A percentile compares a stretch with the other conserved stretches of the same genome.
phyloP scores from a whole-genome alignment of 148 eudicot species.

The Cornus kousa region DNA sequence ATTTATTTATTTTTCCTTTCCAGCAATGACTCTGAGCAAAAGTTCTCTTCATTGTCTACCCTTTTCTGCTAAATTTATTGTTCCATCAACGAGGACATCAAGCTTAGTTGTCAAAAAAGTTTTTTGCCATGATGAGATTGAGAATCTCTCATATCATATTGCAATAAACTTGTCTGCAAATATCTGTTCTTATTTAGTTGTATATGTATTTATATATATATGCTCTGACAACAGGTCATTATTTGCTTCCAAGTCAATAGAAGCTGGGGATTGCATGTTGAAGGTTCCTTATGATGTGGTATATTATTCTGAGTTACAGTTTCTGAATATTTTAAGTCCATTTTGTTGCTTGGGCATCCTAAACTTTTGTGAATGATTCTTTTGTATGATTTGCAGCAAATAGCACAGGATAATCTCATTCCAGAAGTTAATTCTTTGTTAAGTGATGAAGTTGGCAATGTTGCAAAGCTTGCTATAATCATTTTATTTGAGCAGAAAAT shows the following conservation, averaged over 20 bases:
- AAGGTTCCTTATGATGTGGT: constrained; percentile 71
- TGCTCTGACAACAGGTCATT: constrained; percentile 44
- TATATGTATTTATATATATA: neutral
- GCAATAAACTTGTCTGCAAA: neutral
- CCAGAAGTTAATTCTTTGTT: constrained; percentile 50
- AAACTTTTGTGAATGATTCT: neutral
- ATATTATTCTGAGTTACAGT: constrained; percentile 5
- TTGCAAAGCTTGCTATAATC: constrained; percentile 70
- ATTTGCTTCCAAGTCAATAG: constrained; percentile 50
- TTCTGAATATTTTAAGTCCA: neutral
- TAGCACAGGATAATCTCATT: constrained; percentile 60
- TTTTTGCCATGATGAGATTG: neutral
- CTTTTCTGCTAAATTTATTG: neutral
- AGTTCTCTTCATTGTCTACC: neutral
- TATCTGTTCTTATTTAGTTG: constrained; percentile 1
- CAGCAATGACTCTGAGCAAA: neutral
- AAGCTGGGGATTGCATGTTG: constrained; percentile 68
- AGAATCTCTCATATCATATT: neutral
- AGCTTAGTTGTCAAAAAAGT: neutral
- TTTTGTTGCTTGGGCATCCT: neutral
- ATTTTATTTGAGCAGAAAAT: constrained; percentile 59
- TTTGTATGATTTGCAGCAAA: constrained; percentile 47
- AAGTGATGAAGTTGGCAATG: constrained; percentile 45
- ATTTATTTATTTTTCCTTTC: neutral
- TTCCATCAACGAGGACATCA: neutral